Base-by-base conservation (phyloP, 768 basidiomycete genomes). In the Tephrocybe rancida region DNA sequence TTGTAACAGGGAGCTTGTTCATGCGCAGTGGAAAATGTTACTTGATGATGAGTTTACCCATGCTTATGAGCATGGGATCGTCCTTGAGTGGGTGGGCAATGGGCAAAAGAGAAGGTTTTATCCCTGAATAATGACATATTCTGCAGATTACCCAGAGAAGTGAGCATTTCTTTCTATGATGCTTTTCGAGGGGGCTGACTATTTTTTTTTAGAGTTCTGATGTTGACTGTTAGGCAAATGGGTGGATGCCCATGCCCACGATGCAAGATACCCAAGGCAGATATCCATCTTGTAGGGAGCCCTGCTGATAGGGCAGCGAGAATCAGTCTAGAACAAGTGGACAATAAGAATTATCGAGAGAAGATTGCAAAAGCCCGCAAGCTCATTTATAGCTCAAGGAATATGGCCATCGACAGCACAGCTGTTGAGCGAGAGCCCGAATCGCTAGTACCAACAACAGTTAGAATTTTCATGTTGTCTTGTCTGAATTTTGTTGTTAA, bases 61-160 rank as follows among this genome's bases (percentile, higher is more conserved):
- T 10, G 62, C 63, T 1, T 68, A 62, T 39, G 14, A 29, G 6
- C 52, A 68, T 41, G 57, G 64, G 2, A 55, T 62, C 11, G 56
- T 55, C 11, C 19, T 50, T 14, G 14, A 22, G 3, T 55, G 54
- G 43, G 13, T 32, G 7, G 30, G 30, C 30, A 48, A 50, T 44
- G 54, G 54, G 3, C 16, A 48, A 16, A 22, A 21, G 2, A 21
- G 25, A 10, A 16, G 48, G 2, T 45, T 55, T 34, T 73, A 62
- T 30, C 65, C 66, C 2, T 52, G 61, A 0, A 59, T 73, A 0
- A 67, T 73, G 24, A 70, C 68, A 1, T 73, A 73, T 39, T 65
- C 67, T 3, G 69, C 68, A 0, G 68, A 74, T 44, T 74, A 74
- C 37, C 71, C 71, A 0, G 70, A 75, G 22, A 75, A 75, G 73